Evolutionary conservation across 1,284 basidiomycete genomes (phyloP), one percentile per base, ranked within the genome.

Genomic region (Cutaneotrichosporon sp.): DNA sequence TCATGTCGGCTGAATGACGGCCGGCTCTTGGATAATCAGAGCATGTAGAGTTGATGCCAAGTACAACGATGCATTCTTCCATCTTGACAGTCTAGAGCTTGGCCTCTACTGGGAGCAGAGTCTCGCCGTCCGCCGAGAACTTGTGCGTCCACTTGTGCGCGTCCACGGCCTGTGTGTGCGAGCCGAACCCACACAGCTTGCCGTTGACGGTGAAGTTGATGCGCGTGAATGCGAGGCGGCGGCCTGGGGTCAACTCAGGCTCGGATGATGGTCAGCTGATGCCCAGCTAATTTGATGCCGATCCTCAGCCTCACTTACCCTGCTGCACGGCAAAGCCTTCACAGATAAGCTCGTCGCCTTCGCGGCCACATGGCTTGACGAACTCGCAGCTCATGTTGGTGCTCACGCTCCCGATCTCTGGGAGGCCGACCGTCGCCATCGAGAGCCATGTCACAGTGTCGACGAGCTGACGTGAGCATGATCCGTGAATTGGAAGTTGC

Each of bases 381-480:
- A 67, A 67, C 58, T 67, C 66, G 60, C 42, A 38, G 13, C 36
- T 52, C 57, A 67, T 64, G 63, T 67, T 67, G 14, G 60, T 62
- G 47, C 36, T 60, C 11, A 64, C 66, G 13, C 55, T 51, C n/a
- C 42, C 32, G 13, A 38, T 16, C 50, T 53, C 51, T 7, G 66
- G 66, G 5, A 42, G 11, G 31, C 63, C 66, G 42, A 64, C 60
- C 14, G 63, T 62, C 16, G 52, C 42, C 47, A 61, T 55, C 9
- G 63, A 57, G 14, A 67, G 60, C 63, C 66, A 64, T 0, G 66
- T 60, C 11, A 67, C 58, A n/a, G 34, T 22, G 66, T 67, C 66
- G 30, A 67, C 63, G 32, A 67, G 57, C 65, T 67, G 46, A 6
- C 7, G 59, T 66, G 5, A 65, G 61, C 22, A 31, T 52, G 2